These are phyloP conservation scores for Kalmanozyma brasiliensis DNA, from an alignment of 1,284 basidiomycete species.

Conservation along the genomic window DNA sequence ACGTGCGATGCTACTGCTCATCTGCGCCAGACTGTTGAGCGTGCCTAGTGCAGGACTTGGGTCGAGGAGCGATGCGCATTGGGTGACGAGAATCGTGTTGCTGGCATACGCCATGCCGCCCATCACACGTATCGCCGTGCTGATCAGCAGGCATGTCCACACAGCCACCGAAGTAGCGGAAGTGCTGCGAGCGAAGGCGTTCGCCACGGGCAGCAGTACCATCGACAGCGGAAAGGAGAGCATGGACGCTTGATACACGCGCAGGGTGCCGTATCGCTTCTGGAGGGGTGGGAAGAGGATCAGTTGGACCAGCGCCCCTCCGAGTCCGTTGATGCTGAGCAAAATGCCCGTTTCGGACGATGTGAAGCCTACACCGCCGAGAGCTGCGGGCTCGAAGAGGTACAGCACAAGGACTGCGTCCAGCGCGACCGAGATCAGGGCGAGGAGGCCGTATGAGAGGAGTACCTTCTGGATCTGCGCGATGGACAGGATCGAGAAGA, in stretches of 20 bases:
- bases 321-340: slow-evolving; percentile 61
- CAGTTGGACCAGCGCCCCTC: slow-evolving; percentile 63
- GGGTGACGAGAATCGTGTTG: slow-evolving; percentile 54
- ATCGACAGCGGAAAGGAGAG: slow-evolving; percentile 64
- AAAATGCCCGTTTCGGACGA: slow-evolving; percentile 46
- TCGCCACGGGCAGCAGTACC: slow-evolving; percentile 61
- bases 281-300: slow-evolving; percentile 68
- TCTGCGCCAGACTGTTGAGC: slow-evolving; percentile 51
- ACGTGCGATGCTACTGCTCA: slow-evolving; percentile 28
- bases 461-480: slow-evolving; percentile 58
- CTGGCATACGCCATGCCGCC: slow-evolving; percentile 36
- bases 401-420: slow-evolving; percentile 53
- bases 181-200: slow-evolving; percentile 44
- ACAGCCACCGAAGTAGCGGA: neutral
- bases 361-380: slow-evolving; percentile 48
- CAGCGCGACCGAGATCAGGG: slow-evolving; percentile 38
- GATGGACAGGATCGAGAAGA: slow-evolving; percentile 30
- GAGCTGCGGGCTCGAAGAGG: slow-evolving; percentile 43
- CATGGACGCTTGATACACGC: slow-evolving; percentile 64
- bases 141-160: slow-evolving; percentile 16
- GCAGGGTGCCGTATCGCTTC: slow-evolving; percentile 61
- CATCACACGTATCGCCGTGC: slow-evolving; percentile 16
- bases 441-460: slow-evolving; percentile 44
- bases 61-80: slow-evolving; percentile 32
- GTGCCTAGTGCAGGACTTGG: slow-evolving; percentile 41